phyloP scores from a whole-genome alignment of 176 grass and related monocot species.

The Zoysia japonica region DNA sequence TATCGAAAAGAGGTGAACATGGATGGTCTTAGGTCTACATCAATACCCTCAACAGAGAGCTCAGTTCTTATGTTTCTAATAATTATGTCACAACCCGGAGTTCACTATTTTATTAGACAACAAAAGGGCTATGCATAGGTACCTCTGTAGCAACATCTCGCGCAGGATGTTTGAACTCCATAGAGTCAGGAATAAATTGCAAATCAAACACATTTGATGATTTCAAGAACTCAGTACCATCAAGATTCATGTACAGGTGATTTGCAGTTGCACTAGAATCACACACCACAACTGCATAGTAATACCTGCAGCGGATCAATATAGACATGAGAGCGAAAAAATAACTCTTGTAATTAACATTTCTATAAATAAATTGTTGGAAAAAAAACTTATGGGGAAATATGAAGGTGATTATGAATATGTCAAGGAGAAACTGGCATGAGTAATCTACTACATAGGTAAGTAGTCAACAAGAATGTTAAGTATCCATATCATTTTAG shows the following conservation, averaged over 20 bases:
- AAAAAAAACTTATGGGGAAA: slow-evolving; percentile 1
- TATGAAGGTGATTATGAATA: slow-evolving; percentile 12
- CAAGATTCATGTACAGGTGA: slow-evolving; percentile 82
- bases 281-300: slow-evolving; percentile 79
- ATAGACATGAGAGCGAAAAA: background rate
- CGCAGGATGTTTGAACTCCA: slow-evolving; percentile 74
- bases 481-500: background rate
- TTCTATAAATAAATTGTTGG: background rate
- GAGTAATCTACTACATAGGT: slow-evolving; percentile 6
- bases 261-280: slow-evolving; percentile 84
- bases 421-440: background rate
- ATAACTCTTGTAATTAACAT: slow-evolving; percentile 12
- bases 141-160: slow-evolving; percentile 78
- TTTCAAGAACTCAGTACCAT: slow-evolving; percentile 82
- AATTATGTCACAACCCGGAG: background rate
- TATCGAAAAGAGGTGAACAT: background rate
- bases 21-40: background rate
- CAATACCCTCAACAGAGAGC: background rate
- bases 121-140: slow-evolving; percentile 15
- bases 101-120: background rate
- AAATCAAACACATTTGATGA: slow-evolving; percentile 84
- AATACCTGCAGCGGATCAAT: slow-evolving; percentile 62
- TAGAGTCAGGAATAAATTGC: slow-evolving; percentile 72
- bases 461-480: background rate
- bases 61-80: slow-evolving; percentile 2